A percentile compares a stretch with the other conserved stretches of the same genome.
Conservation (phyloP, 352 stramenopile genomes). For the Globisporangium uncinulatum region DNA sequence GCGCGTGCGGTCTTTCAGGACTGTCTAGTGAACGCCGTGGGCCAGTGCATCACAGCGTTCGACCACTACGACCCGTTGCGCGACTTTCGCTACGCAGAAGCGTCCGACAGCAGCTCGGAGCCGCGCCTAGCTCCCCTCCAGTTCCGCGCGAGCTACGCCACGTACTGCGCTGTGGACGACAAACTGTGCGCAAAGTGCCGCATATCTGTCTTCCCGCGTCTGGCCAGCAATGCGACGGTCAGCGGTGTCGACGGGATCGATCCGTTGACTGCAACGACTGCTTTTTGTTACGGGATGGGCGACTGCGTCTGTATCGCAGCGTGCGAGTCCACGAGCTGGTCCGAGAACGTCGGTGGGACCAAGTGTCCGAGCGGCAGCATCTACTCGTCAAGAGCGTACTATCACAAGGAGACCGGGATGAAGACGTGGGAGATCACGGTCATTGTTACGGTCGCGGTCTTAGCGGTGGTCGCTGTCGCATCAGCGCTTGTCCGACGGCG, state of each 20-base stretch:
- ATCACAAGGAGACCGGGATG: background rate
- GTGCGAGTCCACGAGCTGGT: constrained; percentile 24
- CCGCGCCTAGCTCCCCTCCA: constrained; percentile 17
- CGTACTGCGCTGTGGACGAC: constrained; percentile 28
- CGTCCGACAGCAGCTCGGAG: constrained; percentile 19
- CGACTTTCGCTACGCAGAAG: constrained; percentile 6
- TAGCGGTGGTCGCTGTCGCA: background rate
- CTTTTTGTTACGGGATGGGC: constrained; percentile 25
- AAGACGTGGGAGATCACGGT: constrained; percentile 8
- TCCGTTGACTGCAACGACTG: constrained; percentile 1
- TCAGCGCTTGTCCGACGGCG: too few species aligned
- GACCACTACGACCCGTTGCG: background rate
- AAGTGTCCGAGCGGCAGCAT: constrained; percentile 15
- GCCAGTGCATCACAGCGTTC: background rate
- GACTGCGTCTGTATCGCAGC: constrained; percentile 32
- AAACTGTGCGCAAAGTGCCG: constrained; percentile 14
- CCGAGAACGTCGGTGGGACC: constrained; percentile 9
- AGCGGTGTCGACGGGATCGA: background rate
- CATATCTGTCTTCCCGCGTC: background rate
- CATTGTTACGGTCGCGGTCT: constrained; percentile 2
- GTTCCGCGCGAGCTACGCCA: constrained; percentile 24
- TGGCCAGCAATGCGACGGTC: background rate
- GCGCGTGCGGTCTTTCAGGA: background rate
- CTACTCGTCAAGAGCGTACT: background rate
- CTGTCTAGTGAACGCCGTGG: background rate